Base-by-base conservation (phyloP, 352 stramenopile species). In the Blastocystis sp. region DNA sequence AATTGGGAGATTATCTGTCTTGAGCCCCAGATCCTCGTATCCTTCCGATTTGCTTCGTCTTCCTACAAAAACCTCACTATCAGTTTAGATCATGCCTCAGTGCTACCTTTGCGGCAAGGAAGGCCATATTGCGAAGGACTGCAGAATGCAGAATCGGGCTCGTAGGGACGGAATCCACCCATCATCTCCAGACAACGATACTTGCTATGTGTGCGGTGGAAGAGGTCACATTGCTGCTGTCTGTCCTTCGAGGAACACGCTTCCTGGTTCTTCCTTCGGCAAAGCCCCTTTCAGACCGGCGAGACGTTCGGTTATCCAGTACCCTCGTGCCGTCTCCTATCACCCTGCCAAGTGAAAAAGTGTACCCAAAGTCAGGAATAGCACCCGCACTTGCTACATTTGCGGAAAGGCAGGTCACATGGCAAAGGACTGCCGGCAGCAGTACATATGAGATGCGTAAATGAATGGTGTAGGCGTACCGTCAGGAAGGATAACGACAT, bases 141-240 rank as follows among this genome's bases (percentile, higher is more conserved):
- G 66, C 9, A 24, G 28, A 10, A 17, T 57, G 1, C 11, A 28
- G 19, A 17, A 21, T 10, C 4, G 66, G 7, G 28, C 34, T 57
- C 6, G 66, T 76, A 38, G 10, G 14, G 38, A 45, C 28, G 3
- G 7, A 28, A 21, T 4, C 21, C 3, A 34, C 9, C 14, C 34
- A 21, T 76, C 54, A 14, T 57, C 24, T 38, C 48, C 21, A 84
- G 74, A 43, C 19, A 69, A 52, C 19, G 28, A 68, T 57, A 28
- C 34, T 60, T 84, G 74, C 54, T 84, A 84, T 43, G 40, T 66
- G 24, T 84, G 74, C 66, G 57, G 57, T 38, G 74, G 74, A 52
- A 34, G 65, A 52, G 74, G 74, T 17, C 74, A 84, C 34, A 69
- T 84, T 45, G 74, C 74, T 48, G 74, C 74, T 4, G 52, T 68